Evolutionary conservation across 352 stramenopile species (phyloP), one percentile per base, ranked within the genome.

Genomic region (Globisporangium radiosum): DNA sequence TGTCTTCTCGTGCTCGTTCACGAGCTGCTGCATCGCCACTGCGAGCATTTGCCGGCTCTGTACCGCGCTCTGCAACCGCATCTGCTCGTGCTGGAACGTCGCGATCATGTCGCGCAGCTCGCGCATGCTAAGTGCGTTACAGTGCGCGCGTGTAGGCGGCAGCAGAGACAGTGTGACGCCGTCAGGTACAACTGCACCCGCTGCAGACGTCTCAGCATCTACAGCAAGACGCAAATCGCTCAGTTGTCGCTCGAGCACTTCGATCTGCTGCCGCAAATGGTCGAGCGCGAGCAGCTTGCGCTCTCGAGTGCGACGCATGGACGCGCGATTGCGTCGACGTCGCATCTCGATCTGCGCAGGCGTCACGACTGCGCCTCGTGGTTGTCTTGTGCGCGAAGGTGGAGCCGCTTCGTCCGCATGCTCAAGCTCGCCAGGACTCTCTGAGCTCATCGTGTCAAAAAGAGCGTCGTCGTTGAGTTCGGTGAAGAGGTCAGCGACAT

Each of bases 281-380:
- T 51, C 45, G 4, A 61, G 19, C 1, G 25, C 52, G 10, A 54
- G 53, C 33, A 57, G 49, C 57, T 66, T 62, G 44, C 65, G 61
- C 43, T 45, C 45, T 17, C 65, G 54, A 17, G 59, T 62, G 44
- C 62, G 65, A 7, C 58, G 65, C 65, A 72, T 72, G 57, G 61
- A 64, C 38, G 69, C 62, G 7, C 65, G 62, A 44, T 72, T 72
- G 52, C 65, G 65, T 49, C 58, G 56, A 5, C 65, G 65, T 14
- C 65, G 60, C 14, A 47, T 36, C 33, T 71, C 64, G 33, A 50
- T 39, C 14, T 45, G 47, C 15, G 50, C 50, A 43, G 33, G 39
- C 10, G 50, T 54, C 25, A 54, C 42, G 11, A 47, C 42, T 17
- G 42, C 42, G n/a, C 42, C 42, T 15, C 42, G 42, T 47, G 11